Evolutionary conservation across 768 basidiomycete species (phyloP), one percentile per base, ranked within the genome.

Genomic region (Lactifluus subvellereus): DNA sequence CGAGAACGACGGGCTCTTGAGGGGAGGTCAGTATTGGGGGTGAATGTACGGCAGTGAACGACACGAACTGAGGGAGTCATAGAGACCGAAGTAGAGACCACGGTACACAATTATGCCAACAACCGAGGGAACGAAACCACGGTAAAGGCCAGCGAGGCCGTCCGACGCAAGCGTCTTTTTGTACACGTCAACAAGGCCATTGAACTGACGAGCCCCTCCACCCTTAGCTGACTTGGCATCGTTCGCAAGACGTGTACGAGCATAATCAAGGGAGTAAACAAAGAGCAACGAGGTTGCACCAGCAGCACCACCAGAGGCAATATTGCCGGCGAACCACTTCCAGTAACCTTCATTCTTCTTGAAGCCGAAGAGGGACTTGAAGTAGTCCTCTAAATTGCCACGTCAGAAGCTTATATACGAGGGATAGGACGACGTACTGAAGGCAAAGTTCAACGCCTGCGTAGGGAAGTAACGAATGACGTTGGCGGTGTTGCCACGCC

Each of bases 381-480:
- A 96, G 84, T 95, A 95, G 72, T 95, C 93, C 93, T 95, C 91
- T 90, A 74, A 63, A 63, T 16, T 14, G 57, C 42, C 62, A 66
- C 59, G 66, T 69, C n/a, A 72, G 70, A 60, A 56, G 2, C 4
- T 6, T 13, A 18, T 57, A 2, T 40, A 20, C 13, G 52, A 6
- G 16, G 45, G n/a, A 40, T 0, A 50, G 1, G 62, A 54, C 69
- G 47, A 85, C 94, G 71, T 70, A 97, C 91, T 98, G 89, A 98
- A 98, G 75, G 96, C 96, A 73, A 99, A 98, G 91, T 99, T 99
- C 71, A 98, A 80, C 45, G 97, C 97, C 77, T 99, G 96, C 61
- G 97, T 99, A 57, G 97, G 97, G 94, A 99, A 99, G 90, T 99
- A 99, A 76, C 97, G 95, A 81, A 99, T 97, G 79, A 99, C 97